Evolutionary conservation across 2,329 filamentous ascomycete genomes (phyloP), one percentile per base, ranked within the genome.

Genomic region (Monosporascus sp.): DNA sequence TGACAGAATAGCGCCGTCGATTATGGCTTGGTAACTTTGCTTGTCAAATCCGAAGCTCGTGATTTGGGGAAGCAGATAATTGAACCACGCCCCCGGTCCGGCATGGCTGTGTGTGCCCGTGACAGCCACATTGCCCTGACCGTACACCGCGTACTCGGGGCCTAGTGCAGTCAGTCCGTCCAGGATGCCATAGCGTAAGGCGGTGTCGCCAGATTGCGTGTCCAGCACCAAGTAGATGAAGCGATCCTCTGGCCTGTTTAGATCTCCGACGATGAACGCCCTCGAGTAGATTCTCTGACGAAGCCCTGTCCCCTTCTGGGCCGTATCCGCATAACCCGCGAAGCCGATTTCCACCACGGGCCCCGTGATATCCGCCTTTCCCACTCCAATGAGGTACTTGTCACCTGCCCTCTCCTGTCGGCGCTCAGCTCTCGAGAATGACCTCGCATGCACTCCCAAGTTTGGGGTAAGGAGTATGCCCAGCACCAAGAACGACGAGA

Each of bases 61-160:
- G 61, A 96, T 87, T 65, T 96, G 91, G 9, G 91, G 92, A 16
- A 97, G 76, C 9, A 96, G 79, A 65, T 96, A 96, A 69, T 96
- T 96, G 66, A 94, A 78, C 91, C 91, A 97, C 17, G 88, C 92
- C 4, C 89, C 92, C 0, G 92, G 91, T 0, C 91, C 91, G 19
- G 90, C 87, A 72, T 97, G 92, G 2, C 89, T 93, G 68, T 97
- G 92, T 0, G 92, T 96, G 37, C 91, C 92, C 2, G 89, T 94
- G 19, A 97, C 80, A n/a, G 92, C 92, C 19, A 96, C 74, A 61
- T 95, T 96, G 59, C 87, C 79, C 63, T 88, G 82, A 47, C 81
- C 83, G 69, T 96, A 95, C 52, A 88, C 74, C 17, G 84, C 75
- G 67, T 92, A 96, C 5, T 88, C 85, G 6, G 77, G 72, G 0